Evolutionary conservation across 345 rosid species (phyloP).

Genomic region (Lepidium sativum): DNA sequence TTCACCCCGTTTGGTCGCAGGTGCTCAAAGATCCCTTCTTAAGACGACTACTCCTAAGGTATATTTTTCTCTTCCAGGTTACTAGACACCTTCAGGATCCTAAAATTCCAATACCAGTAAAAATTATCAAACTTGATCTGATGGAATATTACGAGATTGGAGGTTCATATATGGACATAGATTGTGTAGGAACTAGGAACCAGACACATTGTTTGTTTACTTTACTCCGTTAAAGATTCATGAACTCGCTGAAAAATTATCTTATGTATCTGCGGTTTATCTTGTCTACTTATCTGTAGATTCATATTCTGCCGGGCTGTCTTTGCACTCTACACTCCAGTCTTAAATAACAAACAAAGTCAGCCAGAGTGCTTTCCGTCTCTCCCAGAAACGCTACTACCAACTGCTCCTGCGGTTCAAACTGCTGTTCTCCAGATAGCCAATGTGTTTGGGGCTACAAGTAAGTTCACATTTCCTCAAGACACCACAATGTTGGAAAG

Average conservation of each 20-base stretch:
- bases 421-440: conserved; percentile 52
- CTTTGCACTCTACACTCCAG: conserved; percentile 42
- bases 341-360: conserved; percentile 49
- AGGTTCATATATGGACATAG: background rate
- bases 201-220: background rate
- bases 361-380: conserved; percentile 68
- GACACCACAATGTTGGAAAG: conserved; percentile 22
- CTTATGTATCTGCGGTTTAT: background rate
- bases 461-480: conserved; percentile 49
- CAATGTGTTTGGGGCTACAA: conserved; percentile 42
- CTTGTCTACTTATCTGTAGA: conserved; percentile 33
- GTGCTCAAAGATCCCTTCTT: conserved; percentile 79
- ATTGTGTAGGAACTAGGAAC: background rate
- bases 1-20: conserved; percentile 91
- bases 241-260: background rate
- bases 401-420: conserved; percentile 39
- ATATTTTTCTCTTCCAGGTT: conserved; percentile 12
- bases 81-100: background rate
- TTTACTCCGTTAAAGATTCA: background rate
- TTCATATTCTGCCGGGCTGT: conserved; percentile 74
- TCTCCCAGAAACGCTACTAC: conserved; percentile 48
- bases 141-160: background rate
- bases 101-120: background rate
- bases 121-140: background rate
- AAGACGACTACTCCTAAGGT: conserved; percentile 83